A percentile compares a stretch with the other conserved stretches of the same genome.
Conservation (phyloP, 352 stramenopile genomes). For the Pythium angustatum region DNA sequence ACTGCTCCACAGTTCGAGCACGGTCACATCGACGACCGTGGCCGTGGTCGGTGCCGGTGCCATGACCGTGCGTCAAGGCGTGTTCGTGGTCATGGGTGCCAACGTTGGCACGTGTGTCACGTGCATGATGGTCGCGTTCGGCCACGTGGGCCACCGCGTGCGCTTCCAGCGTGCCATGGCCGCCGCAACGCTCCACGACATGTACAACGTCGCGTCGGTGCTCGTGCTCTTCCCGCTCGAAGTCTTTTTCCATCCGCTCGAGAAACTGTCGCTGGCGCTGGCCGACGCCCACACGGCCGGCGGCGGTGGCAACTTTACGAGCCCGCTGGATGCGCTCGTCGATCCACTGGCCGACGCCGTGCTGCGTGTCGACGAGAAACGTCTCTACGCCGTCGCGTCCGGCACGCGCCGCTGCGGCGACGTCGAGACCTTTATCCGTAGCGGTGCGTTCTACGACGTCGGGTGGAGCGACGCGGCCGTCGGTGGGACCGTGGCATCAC, state of each 20-base stretch:
- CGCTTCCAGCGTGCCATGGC: slow-evolving; percentile 41
- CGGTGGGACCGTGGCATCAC: slow-evolving; percentile 43
- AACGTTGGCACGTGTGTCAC: slow-evolving; percentile 46
- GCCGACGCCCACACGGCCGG: slow-evolving; percentile 35
- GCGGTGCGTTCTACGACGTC: slow-evolving; percentile 36
- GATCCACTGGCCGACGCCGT: slow-evolving; percentile 21
- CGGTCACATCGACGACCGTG: slow-evolving; percentile 27
- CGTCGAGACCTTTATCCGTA: slow-evolving; percentile 38
- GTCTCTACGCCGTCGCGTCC: slow-evolving; percentile 28
- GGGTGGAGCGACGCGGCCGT: slow-evolving; percentile 45
- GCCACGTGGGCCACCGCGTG: slow-evolving; percentile 19
- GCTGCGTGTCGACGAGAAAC: slow-evolving; percentile 18
- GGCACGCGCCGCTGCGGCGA: slow-evolving; percentile 33
- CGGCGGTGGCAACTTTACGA: slow-evolving; percentile 22
- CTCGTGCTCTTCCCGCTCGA: slow-evolving; percentile 33
- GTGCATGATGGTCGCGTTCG: slow-evolving; percentile 23
- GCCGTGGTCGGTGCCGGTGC: slow-evolving; percentile 3
- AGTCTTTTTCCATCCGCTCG: slow-evolving; percentile 35
- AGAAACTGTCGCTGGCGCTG: slow-evolving; percentile 30
- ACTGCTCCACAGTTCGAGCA: slow-evolving; percentile 45
- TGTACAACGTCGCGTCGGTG: slow-evolving; percentile 21
- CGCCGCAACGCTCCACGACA: slow-evolving; percentile 22
- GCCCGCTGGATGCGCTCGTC: slow-evolving; percentile 28
- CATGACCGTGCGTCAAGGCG: slow-evolving; percentile 37
- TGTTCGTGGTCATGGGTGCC: slow-evolving; percentile 83